Evolutionary conservation across 1,284 basidiomycete genomes (phyloP), one percentile per base, ranked within the genome.

Genomic region (Papiliotrema nemorosa): DNA sequence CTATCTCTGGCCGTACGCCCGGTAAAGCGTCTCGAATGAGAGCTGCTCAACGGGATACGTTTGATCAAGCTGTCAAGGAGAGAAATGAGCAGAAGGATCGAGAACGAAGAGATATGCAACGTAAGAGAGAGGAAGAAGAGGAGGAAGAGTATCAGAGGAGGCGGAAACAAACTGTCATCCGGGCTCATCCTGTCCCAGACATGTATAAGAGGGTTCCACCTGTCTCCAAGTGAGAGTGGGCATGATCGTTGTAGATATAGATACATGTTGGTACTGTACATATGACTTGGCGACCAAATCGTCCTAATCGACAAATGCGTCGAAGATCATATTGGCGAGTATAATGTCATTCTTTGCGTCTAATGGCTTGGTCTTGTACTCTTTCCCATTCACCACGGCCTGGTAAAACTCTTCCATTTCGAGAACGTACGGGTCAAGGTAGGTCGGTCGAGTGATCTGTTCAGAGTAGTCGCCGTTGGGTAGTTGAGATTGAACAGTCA

Each of bases 401-500:
- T 60, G 55, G 44, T 75, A 60, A 7, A 77, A 60, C 22, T 58
- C 53, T 6, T 49, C 39, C 14, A 62, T 39, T 58, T 76, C 70
- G 47, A 73, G 60, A 5, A 66, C 73, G 57, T 77, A 77, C 2
- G 73, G 65, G 49, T 77, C 75, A 36, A 64, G 67, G 58, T 69
- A 77, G 2, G 74, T 76, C 1, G 73, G 67, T 14, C 74, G 66
- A 26, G 73, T 63, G 10, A 52, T 43, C 47, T 67, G 58, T 44
- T 67, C 64, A 14, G 52, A 52, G 47, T 57, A 67, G 36, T 70
- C 67, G 10, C 75, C 75, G 14, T 52, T 21, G 13, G 53, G 40
- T 22, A 65, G 51, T 44, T 63, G 62, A 46, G 66, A 60, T 37
- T 66, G 69, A 39, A 76, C 61, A 1, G 60, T 65, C 20, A 73